phyloP scores from a whole-genome alignment of 2,329 filamentous ascomycete genomes.

The Exophiala alcalophila region DNA sequence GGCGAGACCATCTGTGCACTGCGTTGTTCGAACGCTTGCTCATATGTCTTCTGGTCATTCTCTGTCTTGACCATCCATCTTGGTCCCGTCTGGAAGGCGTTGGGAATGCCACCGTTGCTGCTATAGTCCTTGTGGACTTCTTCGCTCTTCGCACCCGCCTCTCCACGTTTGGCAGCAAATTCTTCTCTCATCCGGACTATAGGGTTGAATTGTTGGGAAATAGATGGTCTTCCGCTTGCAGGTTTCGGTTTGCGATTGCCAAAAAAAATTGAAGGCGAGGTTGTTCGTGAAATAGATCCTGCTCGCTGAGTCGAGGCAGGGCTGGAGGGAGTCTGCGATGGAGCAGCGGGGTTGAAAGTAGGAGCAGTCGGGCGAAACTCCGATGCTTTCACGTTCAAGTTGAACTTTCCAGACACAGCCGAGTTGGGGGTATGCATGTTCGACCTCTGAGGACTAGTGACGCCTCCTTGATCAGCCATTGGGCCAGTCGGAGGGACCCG shows the following conservation, averaged over 20 bases:
- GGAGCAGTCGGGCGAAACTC: constrained; percentile 86
- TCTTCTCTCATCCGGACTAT: constrained; percentile 71
- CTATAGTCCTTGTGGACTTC: constrained; percentile 61
- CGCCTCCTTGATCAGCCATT: constrained; percentile 50
- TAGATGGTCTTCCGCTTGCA: constrained; percentile 52
- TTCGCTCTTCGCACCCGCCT: constrained; percentile 29
- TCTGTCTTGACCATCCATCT: constrained; percentile 74
- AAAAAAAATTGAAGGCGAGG: constrained; percentile 55
- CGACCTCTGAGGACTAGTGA: constrained; percentile 44
- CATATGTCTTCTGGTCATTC: constrained; percentile 73
- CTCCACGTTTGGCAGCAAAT: constrained; percentile 39
- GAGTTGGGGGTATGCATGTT: constrained; percentile 53
- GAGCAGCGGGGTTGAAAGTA: constrained; percentile 69
- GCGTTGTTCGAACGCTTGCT: constrained; percentile 72
- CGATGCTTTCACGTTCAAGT: constrained; percentile 54
- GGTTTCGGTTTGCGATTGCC: constrained; percentile 70
- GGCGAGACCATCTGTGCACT: constrained; percentile 64
- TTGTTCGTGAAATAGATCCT: constrained; percentile 45
- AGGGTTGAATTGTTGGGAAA: constrained; percentile 58
- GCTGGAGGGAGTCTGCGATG: constrained; percentile 65
- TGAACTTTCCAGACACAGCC: constrained; percentile 52
- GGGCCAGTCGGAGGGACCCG: constrained; percentile 74
- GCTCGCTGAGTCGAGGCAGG: constrained; percentile 61
- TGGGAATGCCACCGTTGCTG: constrained; percentile 77
- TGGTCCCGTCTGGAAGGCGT: constrained; percentile 77